These are phyloP conservation scores for Ustilago xerochloae DNA, from an alignment of 1,284 basidiomycete species.

Conservation along the genomic window DNA sequence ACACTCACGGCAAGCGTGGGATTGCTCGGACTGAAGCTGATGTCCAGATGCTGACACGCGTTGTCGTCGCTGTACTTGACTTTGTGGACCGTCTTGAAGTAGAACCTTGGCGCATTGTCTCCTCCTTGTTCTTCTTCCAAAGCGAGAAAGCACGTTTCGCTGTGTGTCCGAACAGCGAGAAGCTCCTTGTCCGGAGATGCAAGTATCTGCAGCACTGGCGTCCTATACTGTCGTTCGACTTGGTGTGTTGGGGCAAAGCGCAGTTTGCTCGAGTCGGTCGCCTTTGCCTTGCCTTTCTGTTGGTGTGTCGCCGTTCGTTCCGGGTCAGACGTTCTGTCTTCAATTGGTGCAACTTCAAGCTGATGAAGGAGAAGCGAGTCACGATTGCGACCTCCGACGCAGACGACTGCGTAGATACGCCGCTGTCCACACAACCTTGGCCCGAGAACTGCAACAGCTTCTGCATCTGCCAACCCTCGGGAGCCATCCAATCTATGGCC, in stretches of 20 bases:
- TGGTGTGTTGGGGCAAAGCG: constrained; percentile 19
- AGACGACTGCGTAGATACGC: constrained; percentile 10
- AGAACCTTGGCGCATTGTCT: neutral
- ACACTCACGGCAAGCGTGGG: constrained; percentile 8
- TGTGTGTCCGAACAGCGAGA: constrained; percentile 23
- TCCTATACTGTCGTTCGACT: constrained; percentile 12
- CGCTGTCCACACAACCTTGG: constrained; percentile 4
- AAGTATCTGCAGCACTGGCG: constrained; percentile 31
- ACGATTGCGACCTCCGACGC: constrained; percentile 26
- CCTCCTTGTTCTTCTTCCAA: neutral
- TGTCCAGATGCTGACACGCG: constrained; percentile 23
- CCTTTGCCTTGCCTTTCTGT: constrained; percentile 17
- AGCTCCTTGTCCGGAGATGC: constrained; percentile 1
- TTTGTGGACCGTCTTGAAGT: constrained; percentile 10
- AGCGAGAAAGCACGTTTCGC: constrained; percentile 17
- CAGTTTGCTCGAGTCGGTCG: neutral
- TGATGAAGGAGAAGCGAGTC: constrained; percentile 38
- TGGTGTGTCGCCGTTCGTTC: neutral
- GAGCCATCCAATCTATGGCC: constrained; percentile 17
- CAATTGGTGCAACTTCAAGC: neutral
- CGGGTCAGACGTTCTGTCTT: neutral
- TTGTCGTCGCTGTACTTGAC: constrained; percentile 4
- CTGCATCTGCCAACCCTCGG: constrained; percentile 20
- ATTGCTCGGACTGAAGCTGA: constrained; percentile 12
- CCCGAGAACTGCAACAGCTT: constrained; percentile 36